A percentile compares a stretch with the other conserved stretches of the same genome.
phyloP scores from a whole-genome alignment of 495 filamentous ascomycete genomes.

The Xylaria longipes region DNA sequence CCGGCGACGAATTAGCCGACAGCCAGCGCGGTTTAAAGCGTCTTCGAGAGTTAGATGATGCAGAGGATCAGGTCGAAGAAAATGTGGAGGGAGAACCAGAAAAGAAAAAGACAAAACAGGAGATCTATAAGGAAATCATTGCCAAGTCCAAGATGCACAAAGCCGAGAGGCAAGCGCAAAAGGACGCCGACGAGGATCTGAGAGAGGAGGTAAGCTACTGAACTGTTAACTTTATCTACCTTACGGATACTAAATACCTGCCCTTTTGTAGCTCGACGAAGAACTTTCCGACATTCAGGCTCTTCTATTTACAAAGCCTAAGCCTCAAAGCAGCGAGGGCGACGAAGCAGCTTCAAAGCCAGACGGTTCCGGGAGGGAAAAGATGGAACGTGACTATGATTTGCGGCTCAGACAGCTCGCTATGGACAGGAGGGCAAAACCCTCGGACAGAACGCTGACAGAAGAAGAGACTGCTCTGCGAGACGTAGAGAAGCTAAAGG shows the following conservation, averaged over 20 bases:
- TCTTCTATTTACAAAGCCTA: slow-evolving; percentile 59
- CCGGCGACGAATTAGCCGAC: slow-evolving; percentile 46
- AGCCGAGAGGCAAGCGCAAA: slow-evolving; percentile 87
- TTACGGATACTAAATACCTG: neutral
- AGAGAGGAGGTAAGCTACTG: slow-evolving; percentile 61
- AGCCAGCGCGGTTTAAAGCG: slow-evolving; percentile 66
- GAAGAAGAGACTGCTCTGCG: slow-evolving; percentile 83
- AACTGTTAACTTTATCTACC: slow-evolving; percentile 50
- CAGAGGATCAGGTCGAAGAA: slow-evolving; percentile 51
- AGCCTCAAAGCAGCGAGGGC: slow-evolving; percentile 29
- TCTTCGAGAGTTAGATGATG: slow-evolving; percentile 48
- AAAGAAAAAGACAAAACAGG: slow-evolving; percentile 88
- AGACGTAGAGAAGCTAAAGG: slow-evolving; percentile 73
- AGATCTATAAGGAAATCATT: slow-evolving; percentile 97
- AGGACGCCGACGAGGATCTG: slow-evolving; percentile 94
- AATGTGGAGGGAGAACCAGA: slow-evolving; percentile 66
- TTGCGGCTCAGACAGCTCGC: slow-evolving; percentile 78
- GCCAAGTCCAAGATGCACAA: slow-evolving; percentile 96
- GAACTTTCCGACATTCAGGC: slow-evolving; percentile 79
- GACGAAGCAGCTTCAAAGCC: slow-evolving; percentile 67
- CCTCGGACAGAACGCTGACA: slow-evolving; percentile 87
- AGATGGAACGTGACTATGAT: slow-evolving; percentile 79
- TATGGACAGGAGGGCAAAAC: slow-evolving; percentile 79
- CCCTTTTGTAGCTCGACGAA: slow-evolving; percentile 54
- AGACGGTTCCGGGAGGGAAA: slow-evolving; percentile 65